Evolutionary conservation across 2,329 filamentous ascomycete species (phyloP).

Genomic region (Chrysosporium keratinophilum): DNA sequence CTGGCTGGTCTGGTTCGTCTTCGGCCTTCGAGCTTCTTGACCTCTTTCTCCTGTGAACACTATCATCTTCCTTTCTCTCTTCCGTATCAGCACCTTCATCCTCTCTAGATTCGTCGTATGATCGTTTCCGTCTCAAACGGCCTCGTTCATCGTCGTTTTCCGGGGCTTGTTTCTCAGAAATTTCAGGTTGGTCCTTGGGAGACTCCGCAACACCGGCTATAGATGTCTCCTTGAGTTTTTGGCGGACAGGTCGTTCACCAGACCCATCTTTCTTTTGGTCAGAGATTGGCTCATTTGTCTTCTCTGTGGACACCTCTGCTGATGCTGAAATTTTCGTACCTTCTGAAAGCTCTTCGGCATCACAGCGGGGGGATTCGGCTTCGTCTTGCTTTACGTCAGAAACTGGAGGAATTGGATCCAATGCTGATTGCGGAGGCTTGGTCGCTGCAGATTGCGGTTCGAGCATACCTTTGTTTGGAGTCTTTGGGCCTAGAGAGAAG

Average conservation of each 20-base stretch:
- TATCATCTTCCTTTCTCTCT: constrained; percentile 17
- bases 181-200: constrained; percentile 15
- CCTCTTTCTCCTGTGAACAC: constrained; percentile 26
- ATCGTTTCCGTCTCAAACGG: constrained; percentile 33
- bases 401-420: background rate
- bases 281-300: constrained; percentile 12
- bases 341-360: constrained; percentile 17
- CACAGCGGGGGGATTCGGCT: background rate
- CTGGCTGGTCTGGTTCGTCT: constrained; percentile 13
- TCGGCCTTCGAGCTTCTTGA: constrained; percentile 24
- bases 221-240: constrained; percentile 53
- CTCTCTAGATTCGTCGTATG: constrained; percentile 33
- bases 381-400: constrained; percentile 6
- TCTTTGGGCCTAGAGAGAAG: background rate
- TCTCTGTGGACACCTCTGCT: constrained; percentile 12
- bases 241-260: constrained; percentile 48
- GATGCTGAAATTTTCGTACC: constrained; percentile 17
- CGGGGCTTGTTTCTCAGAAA: constrained; percentile 6
- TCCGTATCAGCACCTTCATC: constrained; percentile 20
- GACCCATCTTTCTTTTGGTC: constrained; percentile 24
- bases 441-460: background rate
- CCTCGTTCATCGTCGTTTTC: constrained; percentile 26
- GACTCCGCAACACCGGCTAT: constrained; percentile 36
- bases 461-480: constrained; percentile 10
- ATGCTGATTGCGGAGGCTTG: background rate